Percentiles rank a stretch among this genome's conserved stretches.
These are phyloP conservation scores for Echites panduratus DNA, from an alignment of 257 asterid genomes.

Conservation along the genomic window DNA sequence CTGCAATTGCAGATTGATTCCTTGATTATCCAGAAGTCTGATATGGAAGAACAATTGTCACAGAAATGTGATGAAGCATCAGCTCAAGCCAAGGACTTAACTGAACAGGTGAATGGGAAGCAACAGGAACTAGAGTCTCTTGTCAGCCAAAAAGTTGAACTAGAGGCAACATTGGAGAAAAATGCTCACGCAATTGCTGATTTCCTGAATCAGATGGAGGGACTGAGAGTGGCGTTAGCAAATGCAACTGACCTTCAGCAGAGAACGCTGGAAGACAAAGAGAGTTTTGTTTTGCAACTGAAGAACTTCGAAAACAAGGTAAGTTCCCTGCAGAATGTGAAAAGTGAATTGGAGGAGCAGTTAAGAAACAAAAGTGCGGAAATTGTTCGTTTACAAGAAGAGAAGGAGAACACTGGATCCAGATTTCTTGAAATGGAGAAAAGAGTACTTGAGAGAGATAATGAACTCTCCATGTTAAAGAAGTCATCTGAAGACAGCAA, in stretches of 20 bases:
- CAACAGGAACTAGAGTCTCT: constrained; percentile 42
- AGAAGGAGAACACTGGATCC: constrained; percentile 21
- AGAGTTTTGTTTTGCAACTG: constrained; percentile 24
- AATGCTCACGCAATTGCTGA: constrained; percentile 44
- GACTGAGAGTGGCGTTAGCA: constrained; percentile 43
- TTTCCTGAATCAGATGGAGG: constrained; percentile 32
- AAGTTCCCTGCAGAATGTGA: constrained; percentile 35
- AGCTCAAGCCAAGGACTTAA: constrained; percentile 36
- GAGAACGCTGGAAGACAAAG: constrained; percentile 45
- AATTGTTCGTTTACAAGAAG: constrained; percentile 37
- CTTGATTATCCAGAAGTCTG: constrained; percentile 35
- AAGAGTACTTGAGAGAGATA: constrained; percentile 10
- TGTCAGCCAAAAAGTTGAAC: constrained; percentile 38
- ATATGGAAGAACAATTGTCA: constrained; percentile 46
- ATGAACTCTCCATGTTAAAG: constrained; percentile 31
- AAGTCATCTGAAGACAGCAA: constrained; percentile 40
- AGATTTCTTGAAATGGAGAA: constrained; percentile 33
- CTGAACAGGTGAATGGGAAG: constrained; percentile 37
- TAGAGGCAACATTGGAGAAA: constrained; percentile 33
- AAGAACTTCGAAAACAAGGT: constrained; percentile 36
- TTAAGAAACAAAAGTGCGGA: constrained; percentile 37
- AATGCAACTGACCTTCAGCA: constrained; percentile 31
- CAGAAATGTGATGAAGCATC: constrained; percentile 39
- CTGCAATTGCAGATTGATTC: constrained; percentile 51
- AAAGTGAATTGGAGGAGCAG: constrained; percentile 41